Evolutionary conservation across 306 rosid genomes (phyloP), one percentile per base, ranked within the genome.

Genomic region (Purshia tridentata): DNA sequence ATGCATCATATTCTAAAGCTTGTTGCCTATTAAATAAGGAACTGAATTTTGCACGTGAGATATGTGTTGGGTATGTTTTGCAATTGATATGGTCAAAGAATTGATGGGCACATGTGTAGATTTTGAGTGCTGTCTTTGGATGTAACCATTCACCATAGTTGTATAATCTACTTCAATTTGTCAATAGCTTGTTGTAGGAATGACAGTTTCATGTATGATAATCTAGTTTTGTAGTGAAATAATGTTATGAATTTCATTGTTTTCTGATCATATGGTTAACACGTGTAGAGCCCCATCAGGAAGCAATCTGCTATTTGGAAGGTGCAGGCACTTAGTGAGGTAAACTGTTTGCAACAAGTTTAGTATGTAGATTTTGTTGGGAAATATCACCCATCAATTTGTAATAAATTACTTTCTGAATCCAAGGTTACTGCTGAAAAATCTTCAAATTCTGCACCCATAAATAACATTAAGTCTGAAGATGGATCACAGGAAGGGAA

Each of bases 381-480:
- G 37, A 2, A 22, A 40, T 5, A 6, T 57, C 6, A 40, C 74
- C 52, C 52, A 29, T 59, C 23, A 35, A 35, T 4, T 19, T 14
- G 55, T 65, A n/a, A 61, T 75, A 76, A 72, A 52, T 75, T 66
- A 18, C 61, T 67, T 57, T 57, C 14, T 53, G 35, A 65, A 54
- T 75, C 46, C 13, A 53, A 93, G 98, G 90, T 70, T 42, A 39
- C 83, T 47, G 75, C 81, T 50, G 87, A 73, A 65, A 84, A 82
- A 63, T 78, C 84, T 58, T 85, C 91, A 65, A 90, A 92, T 82
- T 91, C 95, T 81, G 82, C 84, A 47, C 88, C 96, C 47, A 55
- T 35, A 41, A 78, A 52, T 76, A 75, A 78, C 58, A 20, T 73
- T 29, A 83, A 74, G 76, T 77, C 92, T 59, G 80, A 56, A 70